Base-by-base conservation (phyloP, 1,139 yeast genomes). In the Kodamaea sp. region DNA sequence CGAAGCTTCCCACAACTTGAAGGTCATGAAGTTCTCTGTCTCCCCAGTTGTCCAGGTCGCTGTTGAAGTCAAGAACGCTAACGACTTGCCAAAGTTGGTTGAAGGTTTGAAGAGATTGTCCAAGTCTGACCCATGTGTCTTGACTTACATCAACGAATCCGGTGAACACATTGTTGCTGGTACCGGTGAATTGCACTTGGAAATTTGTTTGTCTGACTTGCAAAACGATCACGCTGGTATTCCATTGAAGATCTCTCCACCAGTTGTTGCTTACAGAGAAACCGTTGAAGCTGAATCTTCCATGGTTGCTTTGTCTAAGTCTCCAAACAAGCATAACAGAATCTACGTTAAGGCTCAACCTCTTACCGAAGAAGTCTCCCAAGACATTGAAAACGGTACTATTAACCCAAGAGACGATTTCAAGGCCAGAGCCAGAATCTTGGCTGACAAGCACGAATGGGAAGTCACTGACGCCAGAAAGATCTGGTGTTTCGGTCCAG, bases 401-500 rank as follows among this genome's bases (percentile, higher is more conserved):
- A 78, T 92, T 66, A 78, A 79, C 76, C 88, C 97, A 69, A 86
- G 94, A 77, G 98, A 90, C 63, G 98, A 92, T 80, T 81, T 92
- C 89, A 92, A 92, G 83, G 86, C 87, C 60, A 90, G 98, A 83
- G 98, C 98, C 59, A 90, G 98, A 83, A 65, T 88, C 69, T 80
- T 92, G 81, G 97, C 98, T 66, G 98, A 92, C 71, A 96, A 92
- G 71, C 94, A 73, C 84, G 97, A 92, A 59, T 92, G 98, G 98
- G 97, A 92, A 70, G 97, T 92, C 66, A 80, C 96, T 62, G 98
- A 92, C 66, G 98, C 97, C 76, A 89, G 98, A 85, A 92, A 92
- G 94, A 92, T 92, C 68, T 92, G 98, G 98, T 89, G 97, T 86
- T 92, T 92, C 89, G 98, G 98, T 80, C 98, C 98, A 70, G 98